phyloP scores from a whole-genome alignment of 2,329 filamentous ascomycete species.

The Cladosporium sp. region DNA sequence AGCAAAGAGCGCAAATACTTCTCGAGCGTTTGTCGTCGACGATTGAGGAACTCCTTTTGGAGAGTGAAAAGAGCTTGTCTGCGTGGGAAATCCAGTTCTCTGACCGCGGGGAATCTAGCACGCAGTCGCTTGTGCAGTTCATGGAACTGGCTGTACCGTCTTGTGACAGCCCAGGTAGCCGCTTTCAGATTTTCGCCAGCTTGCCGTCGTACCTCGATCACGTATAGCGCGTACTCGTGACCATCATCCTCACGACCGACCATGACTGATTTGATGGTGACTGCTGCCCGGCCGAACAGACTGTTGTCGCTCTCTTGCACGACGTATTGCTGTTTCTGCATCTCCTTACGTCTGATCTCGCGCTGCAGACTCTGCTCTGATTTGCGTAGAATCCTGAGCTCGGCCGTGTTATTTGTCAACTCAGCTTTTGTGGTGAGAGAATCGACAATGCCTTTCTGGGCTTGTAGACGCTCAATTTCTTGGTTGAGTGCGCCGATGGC shows the following conservation, averaged over 20 bases:
- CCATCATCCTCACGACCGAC: constrained; percentile 90
- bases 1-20: constrained; percentile 74
- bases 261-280: constrained; percentile 90
- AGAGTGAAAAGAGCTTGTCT: constrained; percentile 94
- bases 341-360: constrained; percentile 89
- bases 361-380: constrained; percentile 90
- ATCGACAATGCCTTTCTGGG: constrained; percentile 89
- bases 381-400: constrained; percentile 87
- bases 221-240: constrained; percentile 89
- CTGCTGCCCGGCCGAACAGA: constrained; percentile 84
- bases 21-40: constrained; percentile 80
- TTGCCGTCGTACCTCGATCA: constrained; percentile 86
- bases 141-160: constrained; percentile 95
- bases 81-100: constrained; percentile 87
- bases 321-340: constrained; percentile 95
- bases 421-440: constrained; percentile 92
- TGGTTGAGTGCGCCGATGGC: constrained; percentile 85
- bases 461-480: constrained; percentile 84
- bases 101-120: constrained; percentile 80
- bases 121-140: constrained; percentile 90
- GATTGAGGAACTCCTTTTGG: constrained; percentile 92
- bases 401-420: constrained; percentile 92
- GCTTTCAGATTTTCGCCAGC: constrained; percentile 95
- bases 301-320: constrained; percentile 98
- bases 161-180: constrained; percentile 90